Base-by-base conservation (phyloP, 192 early-diverging fungal species). In the Entomortierella lignicola region DNA sequence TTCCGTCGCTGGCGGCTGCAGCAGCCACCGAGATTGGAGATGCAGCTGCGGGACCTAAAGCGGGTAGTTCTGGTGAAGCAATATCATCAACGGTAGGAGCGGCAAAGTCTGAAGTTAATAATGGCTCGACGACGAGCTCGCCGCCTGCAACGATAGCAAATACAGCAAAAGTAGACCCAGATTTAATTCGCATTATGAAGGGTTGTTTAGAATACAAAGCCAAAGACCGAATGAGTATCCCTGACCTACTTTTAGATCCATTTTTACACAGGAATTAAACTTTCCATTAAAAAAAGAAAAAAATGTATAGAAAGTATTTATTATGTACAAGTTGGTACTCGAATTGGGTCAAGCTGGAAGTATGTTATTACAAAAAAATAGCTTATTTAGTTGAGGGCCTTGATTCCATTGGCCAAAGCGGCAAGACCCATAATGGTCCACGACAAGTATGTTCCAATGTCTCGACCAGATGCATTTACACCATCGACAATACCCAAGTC, bases 171-270 rank as follows among this genome's bases (percentile, higher is more conserved):
- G 86, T 89, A 23, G 86, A 90, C 57, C 69, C 71, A 5, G 82
- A 86, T 34, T 69, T 91, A 34, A 57, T 92, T 54, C 82, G 83
- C 12, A 87, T 91, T 27, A 87, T 97, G 85, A 81, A 86, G 58
- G 63, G 81, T 21, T 97, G 95, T 77, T 72, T 97, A 41, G 77
- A 90, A 62, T 58, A 91, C 21, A 85, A 95, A 47, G 89, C 90
- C 0, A 89, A 86, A 41, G 75, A 83, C 51, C 83, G 94, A 37
- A 70, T 82, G 68, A 89, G 89, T 11, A 94, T 96, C 21, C 91
- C 90, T 0, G 81, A 90, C 29, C 79, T 95, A 54, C 80, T 95
- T 7, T 34, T 71, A 6, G 89, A 93, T 67, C 88, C 88, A 15
- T 86, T 93, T 50, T 63, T 93, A 26, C 83, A 85, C 71, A 54